Base-by-base conservation (phyloP, 306 rosid genomes). In the Sphenostylis stenocarpa region DNA sequence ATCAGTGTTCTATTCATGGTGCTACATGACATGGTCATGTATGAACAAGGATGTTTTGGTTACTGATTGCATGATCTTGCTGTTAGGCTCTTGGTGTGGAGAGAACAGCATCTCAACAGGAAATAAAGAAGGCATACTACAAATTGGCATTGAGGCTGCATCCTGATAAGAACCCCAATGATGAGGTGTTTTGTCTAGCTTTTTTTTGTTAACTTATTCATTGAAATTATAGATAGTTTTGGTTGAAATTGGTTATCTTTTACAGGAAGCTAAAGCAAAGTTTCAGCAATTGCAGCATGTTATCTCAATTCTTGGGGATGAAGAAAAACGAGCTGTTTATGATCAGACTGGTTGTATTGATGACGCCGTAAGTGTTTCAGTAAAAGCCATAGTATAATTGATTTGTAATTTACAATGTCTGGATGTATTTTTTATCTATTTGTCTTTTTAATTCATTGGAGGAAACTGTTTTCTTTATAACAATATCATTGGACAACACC, bases 91-190 rank as follows among this genome's bases (percentile, higher is more conserved):
- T 84, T 56, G 73, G 84, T 28, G 84, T 79, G 84, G 97, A 95
- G 86, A 88, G 83, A 60, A 86, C 92, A n/a, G 96, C 97, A 0
- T 73, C 97, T 62, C 97, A 95, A 36, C 96, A 82, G 81, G 99
- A 95, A 84, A 89, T 92, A 61, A 95, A 95, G 89, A 95, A 91
- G 77, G 97, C 97, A 7, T 95, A 95, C 77, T 65, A 92, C 83
- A 90, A 92, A 83, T 88, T 92, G 82, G 99, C 99, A 2, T 80
- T 95, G 84, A 83, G 86, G 41, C 90, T 92, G 21, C 99, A 95
- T 84, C 99, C 99, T 15, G 99, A 95, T 83, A 95, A 92, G 72
- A 95, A 92, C 81, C 94, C 88, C 1, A 91, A 84, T 24, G 89
- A 92, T 73, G 96, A 92, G 96, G 97, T 95, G 5, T 69, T 53